Conservation (phyloP, 2,329 filamentous ascomycete species). For the Fusarium solani-melongenae region DNA sequence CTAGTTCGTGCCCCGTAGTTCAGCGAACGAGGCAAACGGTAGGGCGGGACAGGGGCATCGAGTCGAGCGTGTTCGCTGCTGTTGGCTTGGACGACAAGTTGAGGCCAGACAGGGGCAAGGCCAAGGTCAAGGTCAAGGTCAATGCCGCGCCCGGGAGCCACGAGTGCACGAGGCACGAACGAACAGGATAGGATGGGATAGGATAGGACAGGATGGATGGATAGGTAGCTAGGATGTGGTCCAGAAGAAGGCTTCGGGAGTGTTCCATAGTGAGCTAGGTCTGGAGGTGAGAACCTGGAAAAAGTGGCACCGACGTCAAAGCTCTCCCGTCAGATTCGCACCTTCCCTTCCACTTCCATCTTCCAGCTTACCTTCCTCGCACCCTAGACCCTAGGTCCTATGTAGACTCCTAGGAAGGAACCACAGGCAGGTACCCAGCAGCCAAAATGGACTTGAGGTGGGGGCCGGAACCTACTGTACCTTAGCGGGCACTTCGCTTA, state of each 20-base stretch:
- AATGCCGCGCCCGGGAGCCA: slow-evolving; percentile 36
- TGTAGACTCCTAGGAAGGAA: neutral
- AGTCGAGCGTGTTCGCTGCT: neutral
- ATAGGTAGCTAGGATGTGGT: slow-evolving; percentile 13
- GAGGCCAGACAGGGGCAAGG: slow-evolving; percentile 27
- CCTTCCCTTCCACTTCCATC: neutral
- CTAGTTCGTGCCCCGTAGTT: neutral
- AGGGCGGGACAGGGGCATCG: neutral
- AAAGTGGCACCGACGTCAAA: slow-evolving; percentile 4
- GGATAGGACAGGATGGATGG: neutral
- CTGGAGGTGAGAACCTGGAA: slow-evolving; percentile 1
- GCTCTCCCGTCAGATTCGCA: slow-evolving; percentile 23
- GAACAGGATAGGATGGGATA: neutral
- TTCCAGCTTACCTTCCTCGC: neutral
- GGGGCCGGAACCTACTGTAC: slow-evolving; percentile 7
- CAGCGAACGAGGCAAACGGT: slow-evolving; percentile 2
- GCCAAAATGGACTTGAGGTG: neutral
- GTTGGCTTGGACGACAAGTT: slow-evolving; percentile 16
- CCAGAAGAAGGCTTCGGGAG: slow-evolving; percentile 17
- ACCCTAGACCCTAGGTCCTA: neutral
- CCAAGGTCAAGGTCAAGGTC: slow-evolving; percentile 25
- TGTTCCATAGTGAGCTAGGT: slow-evolving; percentile 21
- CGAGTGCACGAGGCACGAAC: slow-evolving; percentile 22
- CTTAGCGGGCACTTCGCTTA: slow-evolving; percentile 42
- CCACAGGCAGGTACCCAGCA: neutral